Evolutionary conservation across 129 eudicot genomes (phyloP).

Genomic region (Kitagawia praeruptora): DNA sequence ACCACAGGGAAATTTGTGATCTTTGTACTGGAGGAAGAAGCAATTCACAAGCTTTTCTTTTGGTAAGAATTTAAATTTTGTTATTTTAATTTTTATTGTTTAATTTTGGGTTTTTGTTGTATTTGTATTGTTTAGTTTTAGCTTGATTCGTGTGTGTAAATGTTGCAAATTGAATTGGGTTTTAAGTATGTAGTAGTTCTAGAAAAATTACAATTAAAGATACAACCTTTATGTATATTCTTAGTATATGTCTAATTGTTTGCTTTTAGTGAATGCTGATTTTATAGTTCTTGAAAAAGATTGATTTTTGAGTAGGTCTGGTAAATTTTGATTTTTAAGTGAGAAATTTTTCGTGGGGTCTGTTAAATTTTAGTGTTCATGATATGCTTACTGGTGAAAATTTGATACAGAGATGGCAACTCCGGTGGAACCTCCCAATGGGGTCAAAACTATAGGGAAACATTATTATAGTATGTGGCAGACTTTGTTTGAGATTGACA

Average conservation of each 20-base stretch:
- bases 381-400: constrained; percentile 2
- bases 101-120: neutral
- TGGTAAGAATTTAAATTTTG: neutral
- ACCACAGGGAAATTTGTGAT: neutral
- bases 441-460: constrained; percentile 51
- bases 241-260: neutral
- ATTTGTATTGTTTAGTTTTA: neutral
- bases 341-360: neutral
- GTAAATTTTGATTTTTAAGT: neutral
- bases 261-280: neutral
- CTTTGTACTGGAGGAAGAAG: neutral
- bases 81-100: neutral
- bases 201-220: neutral
- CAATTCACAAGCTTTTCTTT: neutral
- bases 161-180: neutral
- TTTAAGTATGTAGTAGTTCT: neutral
- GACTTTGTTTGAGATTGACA: constrained; percentile 65
- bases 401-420: constrained; percentile 49
- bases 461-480: constrained; percentile 84
- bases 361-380: neutral
- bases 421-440: constrained; percentile 79
- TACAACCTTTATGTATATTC: neutral
- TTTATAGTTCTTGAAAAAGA: neutral
- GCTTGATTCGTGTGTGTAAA: neutral
- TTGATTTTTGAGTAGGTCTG: neutral